Evolutionary conservation across 2,329 filamentous ascomycete genomes (phyloP).

Genomic region (Lecanicillium sp.): DNA sequence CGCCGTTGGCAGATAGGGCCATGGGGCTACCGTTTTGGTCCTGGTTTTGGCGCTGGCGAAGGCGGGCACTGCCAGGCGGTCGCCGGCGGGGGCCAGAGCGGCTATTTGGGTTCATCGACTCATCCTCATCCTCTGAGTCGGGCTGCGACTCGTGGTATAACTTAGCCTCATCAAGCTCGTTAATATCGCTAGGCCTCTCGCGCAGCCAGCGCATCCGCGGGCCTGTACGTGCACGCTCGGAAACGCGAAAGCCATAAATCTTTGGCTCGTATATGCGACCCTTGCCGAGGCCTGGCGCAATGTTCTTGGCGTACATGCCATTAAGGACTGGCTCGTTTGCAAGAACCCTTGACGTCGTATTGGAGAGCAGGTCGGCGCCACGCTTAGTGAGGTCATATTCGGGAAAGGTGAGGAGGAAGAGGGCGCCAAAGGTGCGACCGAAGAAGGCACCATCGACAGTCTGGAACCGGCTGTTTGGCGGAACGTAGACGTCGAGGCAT

Average conservation of each 20-base stretch:
- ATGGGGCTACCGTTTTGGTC: slow-evolving; percentile 49
- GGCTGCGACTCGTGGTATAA: slow-evolving; percentile 43
- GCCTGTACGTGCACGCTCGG: slow-evolving; percentile 79
- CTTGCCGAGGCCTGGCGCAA: slow-evolving; percentile 76
- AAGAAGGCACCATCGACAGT: slow-evolving; percentile 98
- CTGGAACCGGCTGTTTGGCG: slow-evolving; percentile 94
- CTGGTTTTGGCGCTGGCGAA: slow-evolving; percentile 30
- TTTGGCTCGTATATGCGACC: slow-evolving; percentile 86
- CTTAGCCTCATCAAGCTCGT: slow-evolving; percentile 74
- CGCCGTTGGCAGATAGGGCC: slow-evolving; percentile 46
- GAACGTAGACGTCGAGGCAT: slow-evolving; percentile 94
- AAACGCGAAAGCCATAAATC: slow-evolving; percentile 95
- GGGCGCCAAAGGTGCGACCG: slow-evolving; percentile 89
- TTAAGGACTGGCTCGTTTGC: slow-evolving; percentile 58
- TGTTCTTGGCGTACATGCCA: slow-evolving; percentile 77
- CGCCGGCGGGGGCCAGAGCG: slow-evolving; percentile 33
- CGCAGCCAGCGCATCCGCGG: slow-evolving; percentile 97
- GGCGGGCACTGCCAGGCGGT: slow-evolving; percentile 31
- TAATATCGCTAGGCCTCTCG: slow-evolving; percentile 70
- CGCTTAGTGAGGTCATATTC: slow-evolving; percentile 82
- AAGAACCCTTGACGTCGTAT: slow-evolving; percentile 22
- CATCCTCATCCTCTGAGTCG: slow-evolving; percentile 51
- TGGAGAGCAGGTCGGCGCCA: slow-evolving; percentile 49
- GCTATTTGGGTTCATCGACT: slow-evolving; percentile 35
- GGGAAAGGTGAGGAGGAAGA: slow-evolving; percentile 98